phyloP scores from a whole-genome alignment of 2,329 filamentous ascomycete species.

The Magnaporthiopsis rhizophila region DNA sequence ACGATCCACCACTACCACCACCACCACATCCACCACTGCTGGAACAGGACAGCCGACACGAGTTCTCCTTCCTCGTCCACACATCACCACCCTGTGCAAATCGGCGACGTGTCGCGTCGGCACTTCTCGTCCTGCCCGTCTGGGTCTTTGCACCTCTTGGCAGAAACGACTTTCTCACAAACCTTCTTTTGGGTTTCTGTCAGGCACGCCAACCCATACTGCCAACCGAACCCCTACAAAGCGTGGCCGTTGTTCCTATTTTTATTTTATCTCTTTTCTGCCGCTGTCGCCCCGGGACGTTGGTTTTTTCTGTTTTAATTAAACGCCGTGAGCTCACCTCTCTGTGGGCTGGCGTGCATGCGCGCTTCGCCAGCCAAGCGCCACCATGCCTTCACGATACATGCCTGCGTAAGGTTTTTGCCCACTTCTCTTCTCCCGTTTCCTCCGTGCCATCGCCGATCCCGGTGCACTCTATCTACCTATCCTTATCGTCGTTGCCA shows the following conservation, averaged over 20 bases:
- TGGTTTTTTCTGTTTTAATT: background rate
- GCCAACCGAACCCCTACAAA: background rate
- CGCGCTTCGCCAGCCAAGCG: background rate
- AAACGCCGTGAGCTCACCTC: background rate
- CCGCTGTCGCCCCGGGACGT: background rate
- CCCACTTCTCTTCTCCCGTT: background rate
- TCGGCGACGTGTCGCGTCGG: background rate
- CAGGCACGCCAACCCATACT: background rate
- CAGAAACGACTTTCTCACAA: background rate
- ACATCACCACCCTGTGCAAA: background rate
- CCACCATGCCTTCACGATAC: slow-evolving; percentile 13
- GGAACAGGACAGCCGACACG: background rate
- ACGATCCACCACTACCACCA: background rate
- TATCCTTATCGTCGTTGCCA: background rate
- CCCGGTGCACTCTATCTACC: too few species aligned
- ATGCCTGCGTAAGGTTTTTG: background rate
- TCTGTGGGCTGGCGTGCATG: background rate
- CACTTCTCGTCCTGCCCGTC: background rate
- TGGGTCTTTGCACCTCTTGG: background rate
- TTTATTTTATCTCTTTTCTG: background rate
- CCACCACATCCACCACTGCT: too few species aligned
- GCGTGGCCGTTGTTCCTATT: background rate
- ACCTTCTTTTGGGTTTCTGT: background rate
- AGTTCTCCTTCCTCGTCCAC: too few species aligned
- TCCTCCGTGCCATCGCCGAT: background rate